These are phyloP conservation scores for Candolleomyces efflorescens DNA, from an alignment of 768 basidiomycete genomes.

Conservation along the genomic window DNA sequence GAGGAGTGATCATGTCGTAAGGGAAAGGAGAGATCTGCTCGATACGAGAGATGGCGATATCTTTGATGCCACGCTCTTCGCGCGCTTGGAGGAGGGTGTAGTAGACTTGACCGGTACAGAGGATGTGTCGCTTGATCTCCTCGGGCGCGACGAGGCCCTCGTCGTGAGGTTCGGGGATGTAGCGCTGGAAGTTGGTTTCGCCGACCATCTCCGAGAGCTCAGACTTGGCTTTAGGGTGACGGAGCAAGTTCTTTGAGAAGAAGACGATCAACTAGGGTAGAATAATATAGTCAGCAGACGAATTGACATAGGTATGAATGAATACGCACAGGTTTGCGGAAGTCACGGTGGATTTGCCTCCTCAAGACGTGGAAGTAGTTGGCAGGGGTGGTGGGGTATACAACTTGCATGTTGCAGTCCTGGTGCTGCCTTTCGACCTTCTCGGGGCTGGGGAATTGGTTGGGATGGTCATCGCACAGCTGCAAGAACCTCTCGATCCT, in stretches of 20 bases:
- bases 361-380: slow-evolving; percentile 99
- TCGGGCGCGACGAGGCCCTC: slow-evolving; percentile 65
- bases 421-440: slow-evolving; percentile 95
- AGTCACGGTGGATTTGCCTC: slow-evolving; percentile 95
- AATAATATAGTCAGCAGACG: neutral
- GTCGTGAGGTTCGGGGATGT: slow-evolving; percentile 82
- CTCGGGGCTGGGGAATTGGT: slow-evolving; percentile 81
- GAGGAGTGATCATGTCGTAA: slow-evolving; percentile 89
- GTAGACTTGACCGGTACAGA: slow-evolving; percentile 96
- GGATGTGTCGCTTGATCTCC: slow-evolving; percentile 86
- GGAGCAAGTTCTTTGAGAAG: slow-evolving; percentile 96
- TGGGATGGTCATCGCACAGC: slow-evolving; percentile 95
- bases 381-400: slow-evolving; percentile 94
- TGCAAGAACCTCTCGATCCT: slow-evolving; percentile 96
- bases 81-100: slow-evolving; percentile 85
- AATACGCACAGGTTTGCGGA: slow-evolving; percentile 83
- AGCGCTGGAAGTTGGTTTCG: slow-evolving; percentile 90
- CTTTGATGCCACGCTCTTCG: slow-evolving; percentile 85
- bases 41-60: slow-evolving; percentile 89
- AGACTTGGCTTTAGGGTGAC: slow-evolving; percentile 91
- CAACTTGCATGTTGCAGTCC: slow-evolving; percentile 99
- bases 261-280: slow-evolving; percentile 73
- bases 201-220: slow-evolving; percentile 83
- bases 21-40: slow-evolving; percentile 98
- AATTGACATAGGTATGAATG: neutral